phyloP scores from a whole-genome alignment of 768 basidiomycete genomes.

The Russula olivacea region DNA sequence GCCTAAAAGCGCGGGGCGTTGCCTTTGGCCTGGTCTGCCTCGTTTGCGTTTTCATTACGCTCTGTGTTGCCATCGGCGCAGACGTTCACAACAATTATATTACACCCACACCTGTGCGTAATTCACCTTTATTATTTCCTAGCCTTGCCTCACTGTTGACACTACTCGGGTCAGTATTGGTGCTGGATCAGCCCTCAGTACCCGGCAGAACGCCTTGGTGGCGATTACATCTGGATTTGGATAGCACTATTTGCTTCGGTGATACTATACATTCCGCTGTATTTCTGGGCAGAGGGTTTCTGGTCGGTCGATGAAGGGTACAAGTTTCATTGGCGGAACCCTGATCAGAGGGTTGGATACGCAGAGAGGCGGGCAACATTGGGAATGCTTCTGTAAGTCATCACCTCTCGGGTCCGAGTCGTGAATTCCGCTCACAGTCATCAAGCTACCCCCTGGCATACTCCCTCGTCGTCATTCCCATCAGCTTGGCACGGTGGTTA shows the following conservation, averaged over 20 bases:
- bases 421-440: background rate
- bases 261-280: slow-evolving; percentile 36
- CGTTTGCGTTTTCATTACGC: slow-evolving; percentile 24
- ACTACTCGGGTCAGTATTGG: slow-evolving; percentile 32
- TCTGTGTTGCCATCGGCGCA: slow-evolving; percentile 36
- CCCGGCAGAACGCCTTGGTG: slow-evolving; percentile 33
- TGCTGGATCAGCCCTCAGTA: slow-evolving; percentile 39
- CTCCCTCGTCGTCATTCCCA: no score
- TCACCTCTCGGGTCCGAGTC: no score
- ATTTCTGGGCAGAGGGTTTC: slow-evolving; percentile 36
- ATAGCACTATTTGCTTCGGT: slow-evolving; percentile 34
- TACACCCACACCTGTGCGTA: slow-evolving; percentile 32
- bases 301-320: slow-evolving; percentile 31
- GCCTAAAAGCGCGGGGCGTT: slow-evolving; percentile 27
- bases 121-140: background rate
- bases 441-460: no score
- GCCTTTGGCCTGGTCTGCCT: slow-evolving; percentile 24
- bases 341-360: slow-evolving; percentile 5
- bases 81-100: slow-evolving; percentile 26
- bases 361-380: slow-evolving; percentile 11
- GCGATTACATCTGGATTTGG: slow-evolving; percentile 46
- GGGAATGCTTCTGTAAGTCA: slow-evolving; percentile 26
- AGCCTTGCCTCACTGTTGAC: background rate
- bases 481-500: no score
- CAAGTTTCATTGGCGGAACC: slow-evolving; percentile 27